Evolutionary conservation across 2,329 filamentous ascomycete genomes (phyloP).

Genomic region (Colletotrichum sp.): DNA sequence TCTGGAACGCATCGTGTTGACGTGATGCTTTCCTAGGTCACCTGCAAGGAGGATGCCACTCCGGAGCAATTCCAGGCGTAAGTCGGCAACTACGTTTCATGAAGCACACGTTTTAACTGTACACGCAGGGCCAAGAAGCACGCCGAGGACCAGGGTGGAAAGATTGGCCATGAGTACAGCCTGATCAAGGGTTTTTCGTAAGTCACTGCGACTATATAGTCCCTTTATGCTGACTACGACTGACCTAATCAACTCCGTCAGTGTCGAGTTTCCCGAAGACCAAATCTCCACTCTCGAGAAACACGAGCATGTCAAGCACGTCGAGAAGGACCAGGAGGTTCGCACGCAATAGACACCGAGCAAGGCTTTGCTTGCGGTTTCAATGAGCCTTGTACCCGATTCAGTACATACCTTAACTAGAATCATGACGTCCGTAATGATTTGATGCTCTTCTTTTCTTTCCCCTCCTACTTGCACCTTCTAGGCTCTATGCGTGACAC

Average conservation of each 20-base stretch:
- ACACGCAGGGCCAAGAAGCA: slow-evolving; percentile 75
- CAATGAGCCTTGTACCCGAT: neutral
- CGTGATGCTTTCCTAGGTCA: slow-evolving; percentile 62
- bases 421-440: neutral
- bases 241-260: slow-evolving; percentile 37
- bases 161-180: slow-evolving; percentile 82
- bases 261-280: slow-evolving; percentile 75
- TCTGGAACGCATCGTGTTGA: slow-evolving; percentile 15
- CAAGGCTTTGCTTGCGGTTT: neutral
- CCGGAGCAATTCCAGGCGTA: slow-evolving; percentile 72
- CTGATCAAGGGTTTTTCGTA: slow-evolving; percentile 95
- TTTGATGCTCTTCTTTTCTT: neutral
- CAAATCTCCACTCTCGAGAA: slow-evolving; percentile 68
- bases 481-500: neutral
- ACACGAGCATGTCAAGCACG: slow-evolving; percentile 73
- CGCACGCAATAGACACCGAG: slow-evolving; percentile 67
- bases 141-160: slow-evolving; percentile 77
- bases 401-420: neutral
- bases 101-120: neutral
- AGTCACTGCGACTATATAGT: slow-evolving; percentile 39
- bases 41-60: slow-evolving; percentile 75
- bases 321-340: slow-evolving; percentile 77
- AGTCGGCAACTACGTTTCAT: slow-evolving; percentile 28
- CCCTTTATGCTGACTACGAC: neutral
- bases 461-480: neutral